A percentile compares a stretch with the other conserved stretches of the same genome.
These are phyloP conservation scores for Apiospora malaysiana DNA, from an alignment of 2,329 filamentous ascomycete genomes.

Conservation along the genomic window DNA sequence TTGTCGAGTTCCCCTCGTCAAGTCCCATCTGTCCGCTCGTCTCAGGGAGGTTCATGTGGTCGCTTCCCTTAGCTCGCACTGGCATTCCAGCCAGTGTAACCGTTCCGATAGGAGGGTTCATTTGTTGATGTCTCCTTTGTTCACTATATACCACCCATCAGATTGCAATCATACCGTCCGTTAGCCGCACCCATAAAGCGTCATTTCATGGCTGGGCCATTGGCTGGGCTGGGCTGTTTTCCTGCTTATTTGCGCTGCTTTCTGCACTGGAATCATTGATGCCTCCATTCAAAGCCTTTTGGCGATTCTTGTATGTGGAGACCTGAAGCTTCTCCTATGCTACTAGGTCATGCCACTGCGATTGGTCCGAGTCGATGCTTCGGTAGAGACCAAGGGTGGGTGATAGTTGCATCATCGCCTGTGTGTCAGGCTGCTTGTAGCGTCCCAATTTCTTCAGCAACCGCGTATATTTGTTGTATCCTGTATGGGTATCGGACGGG, in stretches of 20 bases:
- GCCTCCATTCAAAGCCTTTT: background rate
- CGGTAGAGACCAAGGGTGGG: background rate
- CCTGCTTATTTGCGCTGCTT: background rate
- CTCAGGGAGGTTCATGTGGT: too few species aligned
- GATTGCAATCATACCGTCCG: too few species aligned
- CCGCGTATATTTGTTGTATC: background rate
- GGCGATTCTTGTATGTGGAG: background rate
- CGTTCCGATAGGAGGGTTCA: background rate
- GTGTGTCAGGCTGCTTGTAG: background rate
- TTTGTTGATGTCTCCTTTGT: background rate
- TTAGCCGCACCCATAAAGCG: too few species aligned
- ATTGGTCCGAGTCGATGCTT: background rate
- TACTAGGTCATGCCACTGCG: background rate
- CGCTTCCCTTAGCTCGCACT: background rate
- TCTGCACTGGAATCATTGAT: background rate
- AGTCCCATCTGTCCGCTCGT: background rate
- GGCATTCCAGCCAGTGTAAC: background rate
- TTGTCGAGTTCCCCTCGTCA: background rate
- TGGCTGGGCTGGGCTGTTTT: too few species aligned
- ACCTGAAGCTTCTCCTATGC: background rate
- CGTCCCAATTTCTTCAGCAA: background rate
- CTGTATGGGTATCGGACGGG: background rate
- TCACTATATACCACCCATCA: background rate
- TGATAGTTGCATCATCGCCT: background rate
- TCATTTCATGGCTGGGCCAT: too few species aligned